Evolutionary conservation across 1,284 basidiomycete genomes (phyloP).

Genomic region (Takashimella koratensis): DNA sequence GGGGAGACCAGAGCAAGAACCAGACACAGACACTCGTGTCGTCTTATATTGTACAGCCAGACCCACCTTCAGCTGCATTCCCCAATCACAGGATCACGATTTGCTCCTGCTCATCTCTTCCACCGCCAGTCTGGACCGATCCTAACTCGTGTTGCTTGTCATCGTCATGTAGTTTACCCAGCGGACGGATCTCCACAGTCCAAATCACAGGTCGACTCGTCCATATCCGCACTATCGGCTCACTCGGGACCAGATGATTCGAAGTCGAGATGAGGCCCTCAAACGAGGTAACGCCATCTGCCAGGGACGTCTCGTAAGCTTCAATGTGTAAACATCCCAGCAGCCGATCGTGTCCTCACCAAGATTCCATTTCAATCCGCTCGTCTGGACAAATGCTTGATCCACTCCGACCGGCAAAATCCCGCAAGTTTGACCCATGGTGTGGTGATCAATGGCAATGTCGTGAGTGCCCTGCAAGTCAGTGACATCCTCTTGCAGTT

Average conservation of each 20-base stretch:
- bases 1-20: no score
- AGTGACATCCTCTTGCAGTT: constrained; percentile 3
- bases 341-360: constrained; percentile 52
- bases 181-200: constrained; percentile 60
- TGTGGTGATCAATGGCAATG: constrained; percentile 66
- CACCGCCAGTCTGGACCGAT: no score
- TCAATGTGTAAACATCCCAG: not conserved
- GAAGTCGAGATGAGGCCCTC: constrained; percentile 83
- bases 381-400: constrained; percentile 69
- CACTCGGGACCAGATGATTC: constrained; percentile 72
- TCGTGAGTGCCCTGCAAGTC: constrained; percentile 67
- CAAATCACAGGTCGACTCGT: constrained; percentile 85
- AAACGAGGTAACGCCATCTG: constrained; percentile 65
- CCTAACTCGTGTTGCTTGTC: no score
- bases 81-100: no score
- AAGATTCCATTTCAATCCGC: constrained; percentile 86
- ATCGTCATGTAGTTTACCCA: no score
- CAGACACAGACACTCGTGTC: no score
- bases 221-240: constrained; percentile 55
- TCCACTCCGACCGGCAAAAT: constrained; percentile 83
- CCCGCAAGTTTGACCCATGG: constrained; percentile 85
- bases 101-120: no score
- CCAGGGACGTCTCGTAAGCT: constrained; percentile 19
- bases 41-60: no score
- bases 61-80: no score